Evolutionary conservation across 768 basidiomycete genomes (phyloP), one percentile per base, ranked within the genome.

Genomic region (Boletus sensibilis): DNA sequence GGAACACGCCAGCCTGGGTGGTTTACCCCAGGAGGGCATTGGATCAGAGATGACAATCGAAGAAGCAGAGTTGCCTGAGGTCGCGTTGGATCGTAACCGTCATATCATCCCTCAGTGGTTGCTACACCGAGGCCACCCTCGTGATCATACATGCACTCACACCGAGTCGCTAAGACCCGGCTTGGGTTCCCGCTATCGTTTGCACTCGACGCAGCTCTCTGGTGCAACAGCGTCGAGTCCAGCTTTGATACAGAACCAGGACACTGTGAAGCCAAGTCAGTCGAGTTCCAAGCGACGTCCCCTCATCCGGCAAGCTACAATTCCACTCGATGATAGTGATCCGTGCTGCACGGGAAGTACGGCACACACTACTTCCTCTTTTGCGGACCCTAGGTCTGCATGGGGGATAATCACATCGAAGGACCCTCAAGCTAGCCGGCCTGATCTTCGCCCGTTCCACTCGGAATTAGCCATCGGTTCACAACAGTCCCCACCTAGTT

Each of bases 21-120:
- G 27, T 35, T 48, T 66, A 53, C 43, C 62, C 54, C 68, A 69
- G 45, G 72, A 74, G 45, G 71, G 68, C 23, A 66, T 53, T 7
- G 57, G 69, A 27, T 79, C 73, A 21, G 84, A 85, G 61, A 80
- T 77, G 12, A 72, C 73, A 37, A 55, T 68, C 2, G 84, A 82
- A 50, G 88, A 88, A 63, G 83, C 90, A 18, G 96, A 98, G 72
- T 79, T 98, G 65, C 97, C 97, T 1, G 96, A 98, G 72, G 97
- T 99, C 14, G 85, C 85, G 8, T 79, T 99, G 46, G 94, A 95
- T 64, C 86, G 85, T 59, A 90, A 99, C 70, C 82, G 90, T n/a
- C 97, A 99, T 72, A 97, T 99, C 57, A 86, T 99, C 46, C 96
- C 97, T 5, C 85, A 94, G 60, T 97, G 94, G 90, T 77, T 98